Evolutionary conservation across 768 basidiomycete genomes (phyloP).

Genomic region (Rhodosporidiobolus odoratus): DNA sequence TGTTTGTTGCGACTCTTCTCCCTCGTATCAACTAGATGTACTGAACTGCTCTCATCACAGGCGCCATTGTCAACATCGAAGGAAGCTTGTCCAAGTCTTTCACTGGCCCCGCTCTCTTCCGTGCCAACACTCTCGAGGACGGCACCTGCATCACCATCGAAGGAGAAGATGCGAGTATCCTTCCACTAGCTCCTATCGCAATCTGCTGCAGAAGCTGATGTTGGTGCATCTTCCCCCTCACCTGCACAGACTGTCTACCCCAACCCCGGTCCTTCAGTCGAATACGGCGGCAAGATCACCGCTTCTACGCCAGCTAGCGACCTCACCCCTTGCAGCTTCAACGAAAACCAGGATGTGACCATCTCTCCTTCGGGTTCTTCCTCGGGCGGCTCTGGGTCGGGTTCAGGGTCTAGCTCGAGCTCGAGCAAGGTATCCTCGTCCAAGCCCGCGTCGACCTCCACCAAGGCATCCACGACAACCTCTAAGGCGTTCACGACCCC

Average conservation of each 20-base stretch:
- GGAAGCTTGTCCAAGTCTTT: constrained; percentile 18
- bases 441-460: neutral
- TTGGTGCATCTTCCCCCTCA: neutral
- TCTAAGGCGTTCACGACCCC: too few species aligned
- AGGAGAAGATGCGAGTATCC: neutral
- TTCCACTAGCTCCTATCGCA: neutral
- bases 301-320: neutral
- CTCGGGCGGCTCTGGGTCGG: neutral
- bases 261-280: constrained; percentile 26
- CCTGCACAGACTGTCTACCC: constrained; percentile 26
- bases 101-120: constrained; percentile 32
- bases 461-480: neutral
- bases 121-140: constrained; percentile 30
- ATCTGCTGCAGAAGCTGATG: neutral
- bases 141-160: constrained; percentile 24
- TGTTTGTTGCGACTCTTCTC: neutral
- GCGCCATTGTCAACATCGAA: constrained; percentile 29
- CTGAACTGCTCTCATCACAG: too few species aligned
- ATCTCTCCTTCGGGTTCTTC: constrained; percentile 13
- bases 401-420: neutral
- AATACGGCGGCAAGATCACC: constrained; percentile 9
- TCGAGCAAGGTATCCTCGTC: constrained; percentile 2
- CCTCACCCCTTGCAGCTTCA: constrained; percentile 9
- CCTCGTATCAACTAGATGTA: constrained; percentile 10
- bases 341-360: constrained; percentile 25